Evolutionary conservation across 2,329 filamentous ascomycete genomes (phyloP), one percentile per base, ranked within the genome.

Genomic region (Alternaria rosae): DNA sequence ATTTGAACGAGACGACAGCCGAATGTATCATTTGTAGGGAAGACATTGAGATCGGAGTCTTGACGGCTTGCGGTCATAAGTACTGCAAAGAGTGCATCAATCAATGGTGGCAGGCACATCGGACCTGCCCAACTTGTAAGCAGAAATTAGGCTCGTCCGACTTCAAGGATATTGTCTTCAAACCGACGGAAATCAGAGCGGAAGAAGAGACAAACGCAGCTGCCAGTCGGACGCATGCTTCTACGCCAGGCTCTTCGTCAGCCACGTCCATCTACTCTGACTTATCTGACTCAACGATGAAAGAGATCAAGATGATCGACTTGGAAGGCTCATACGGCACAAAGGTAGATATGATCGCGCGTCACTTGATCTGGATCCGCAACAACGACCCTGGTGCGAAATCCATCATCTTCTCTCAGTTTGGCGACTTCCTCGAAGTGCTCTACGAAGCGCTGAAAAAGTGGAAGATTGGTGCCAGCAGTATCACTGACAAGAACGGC

Each of bases 401-500:
- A 76, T 92, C 92, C 0, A 91, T 99, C 75, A 86, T 98, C n/a
- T 99, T 97, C 78, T 96, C 92, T 1, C 94, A 98, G 80, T 95
- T 93, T 78, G 87, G 87, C 57, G 90, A 92, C 56, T 98, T 97
- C 70, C 83, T 98, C 2, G 82, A 85, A 1, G 88, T 97, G 7
- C 84, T 98, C 1, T 85, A 85, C 9, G 84, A 84, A 10, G 94
- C 93, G 0, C 90, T 98, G 53, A 74, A 78, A 2, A 84, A 85
- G 5, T 92, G 92, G 78, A 86, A 88, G 51, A 94, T 99, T 65
- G 89, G 90, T 1, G 90, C 85, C 70, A 87, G 89, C 9, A 89
- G 88, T 5, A 91, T 97, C 58, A 88, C 91, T 59, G 86, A 86
- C 13, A 82, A 85, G 12, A 81, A 87, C 61, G 93, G 93, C 10